Evolutionary conservation across 78 protist genomes (phyloP), one percentile per base, ranked within the genome.

Genomic region (Dictyostelium firmibasis): DNA sequence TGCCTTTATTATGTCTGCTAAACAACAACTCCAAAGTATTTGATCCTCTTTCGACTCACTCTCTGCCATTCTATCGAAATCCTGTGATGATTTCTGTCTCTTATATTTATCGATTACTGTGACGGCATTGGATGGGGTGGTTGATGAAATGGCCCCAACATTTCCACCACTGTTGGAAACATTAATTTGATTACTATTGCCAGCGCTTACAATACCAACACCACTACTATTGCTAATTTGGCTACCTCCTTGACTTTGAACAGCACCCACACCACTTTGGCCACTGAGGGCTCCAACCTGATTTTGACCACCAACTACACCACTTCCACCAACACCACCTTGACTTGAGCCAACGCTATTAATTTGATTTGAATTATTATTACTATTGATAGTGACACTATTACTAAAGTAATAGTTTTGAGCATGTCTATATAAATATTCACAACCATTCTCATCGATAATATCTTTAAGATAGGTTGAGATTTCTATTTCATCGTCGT

Each of bases 401-500:
- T 87, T 87, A n/a, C 41, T 74, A 44, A 43, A 41, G 18, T 53
- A 31, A 35, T 27, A 53, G 23, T 76, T 86, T 72, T 93, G 96
- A 2, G 91, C 92, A 8, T 84, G 91, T 16, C 91, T 33, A 50
- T 93, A 86, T 16, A 93, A 81, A 36, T 69, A 33, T 14, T 93
- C 96, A 36, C 78, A 76, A 18, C 96, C 96, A 84, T 85, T 86
- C 44, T 93, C 93, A 44, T 93, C 96, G 41, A 93, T 93, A 29
- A 93, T 86, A 84, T 93, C 96, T 72, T 81, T 84, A 6, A 93
- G 53, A 44, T 81, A 64, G 23, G 92, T 74, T 1, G 83, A 36
- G 6, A 85, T 62, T 57, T 93, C 96, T 23, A 78, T 70, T 4
- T 53, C 92, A 25, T 70, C 84, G 35, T 84, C 96, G 0, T 72